These are phyloP conservation scores for Mycena vulgaris DNA, from an alignment of 768 basidiomycete species.

Conservation along the genomic window DNA sequence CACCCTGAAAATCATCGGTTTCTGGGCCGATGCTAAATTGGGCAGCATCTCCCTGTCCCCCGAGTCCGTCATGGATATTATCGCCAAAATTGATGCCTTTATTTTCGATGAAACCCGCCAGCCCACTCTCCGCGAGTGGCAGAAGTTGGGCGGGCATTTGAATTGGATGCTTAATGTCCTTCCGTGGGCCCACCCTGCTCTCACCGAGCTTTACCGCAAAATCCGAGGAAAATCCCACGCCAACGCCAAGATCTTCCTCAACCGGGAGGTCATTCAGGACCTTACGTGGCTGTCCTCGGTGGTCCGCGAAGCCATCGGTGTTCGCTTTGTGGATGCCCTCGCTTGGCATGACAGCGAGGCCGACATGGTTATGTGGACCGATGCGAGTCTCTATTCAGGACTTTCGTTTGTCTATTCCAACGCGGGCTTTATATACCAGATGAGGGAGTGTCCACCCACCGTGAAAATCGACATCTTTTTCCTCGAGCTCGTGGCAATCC, in stretches of 20 bases:
- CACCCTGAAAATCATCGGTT: conserved; percentile 54
- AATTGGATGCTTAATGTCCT: conserved; percentile 54
- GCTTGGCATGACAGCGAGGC: conserved; percentile 10
- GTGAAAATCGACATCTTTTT: conserved; percentile 20
- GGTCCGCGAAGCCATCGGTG: background rate
- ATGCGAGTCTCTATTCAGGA: conserved; percentile 5
- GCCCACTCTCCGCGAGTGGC: conserved; percentile 45
- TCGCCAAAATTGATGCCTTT: conserved; percentile 8
- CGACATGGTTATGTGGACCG: conserved; percentile 20
- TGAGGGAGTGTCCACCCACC: background rate
- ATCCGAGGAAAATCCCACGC: conserved; percentile 14
- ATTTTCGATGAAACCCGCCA: background rate
- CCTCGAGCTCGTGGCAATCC: conserved; percentile 29
- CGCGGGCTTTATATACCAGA: conserved; percentile 1
- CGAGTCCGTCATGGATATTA: conserved; percentile 36
- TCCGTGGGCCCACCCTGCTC: conserved; percentile 34
- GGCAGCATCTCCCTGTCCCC: conserved; percentile 44
- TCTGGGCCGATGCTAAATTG: conserved; percentile 47
- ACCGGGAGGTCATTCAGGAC: conserved; percentile 4
- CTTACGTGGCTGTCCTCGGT: conserved; percentile 2
- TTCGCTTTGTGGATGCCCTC: conserved; percentile 6
- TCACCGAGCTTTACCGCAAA: conserved; percentile 39
- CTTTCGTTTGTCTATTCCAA: conserved; percentile 8
- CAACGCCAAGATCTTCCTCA: background rate
- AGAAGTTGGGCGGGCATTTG: conserved; percentile 47